A percentile compares a stretch with the other conserved stretches of the same genome.
Conservation (phyloP, 2,329 filamentous ascomycete genomes). For the Stagonosporopsis tanaceti region DNA sequence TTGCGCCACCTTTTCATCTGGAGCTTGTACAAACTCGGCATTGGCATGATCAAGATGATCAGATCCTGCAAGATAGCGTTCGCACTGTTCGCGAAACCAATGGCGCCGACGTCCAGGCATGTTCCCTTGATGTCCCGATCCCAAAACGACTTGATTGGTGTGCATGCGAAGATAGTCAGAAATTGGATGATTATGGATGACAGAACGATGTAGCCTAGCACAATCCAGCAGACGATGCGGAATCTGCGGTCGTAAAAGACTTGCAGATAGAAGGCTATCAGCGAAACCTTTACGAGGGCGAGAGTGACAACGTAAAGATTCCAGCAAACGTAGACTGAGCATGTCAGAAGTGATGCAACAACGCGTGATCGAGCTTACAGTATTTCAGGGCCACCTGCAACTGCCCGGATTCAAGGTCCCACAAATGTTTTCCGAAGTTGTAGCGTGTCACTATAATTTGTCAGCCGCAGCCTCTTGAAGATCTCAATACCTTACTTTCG, state of each 20-base stretch:
- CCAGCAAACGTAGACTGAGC: slow-evolving; percentile 29
- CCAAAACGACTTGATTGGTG: slow-evolving; percentile 32
- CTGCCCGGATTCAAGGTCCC: slow-evolving; percentile 10
- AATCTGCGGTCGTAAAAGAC: slow-evolving; percentile 32
- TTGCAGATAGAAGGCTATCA: slow-evolving; percentile 36
- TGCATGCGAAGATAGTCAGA: slow-evolving; percentile 32
- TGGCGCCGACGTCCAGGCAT: slow-evolving; percentile 29
- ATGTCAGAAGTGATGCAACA: background rate
- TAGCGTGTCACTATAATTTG: slow-evolving; percentile 24
- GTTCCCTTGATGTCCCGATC: slow-evolving; percentile 32
- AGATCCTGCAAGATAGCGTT: slow-evolving; percentile 32
- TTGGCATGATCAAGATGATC: slow-evolving; percentile 33
- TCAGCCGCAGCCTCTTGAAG: slow-evolving; percentile 4
- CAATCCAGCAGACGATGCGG: slow-evolving; percentile 20
- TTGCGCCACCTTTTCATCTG: slow-evolving; percentile 30
- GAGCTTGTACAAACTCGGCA: slow-evolving; percentile 26
- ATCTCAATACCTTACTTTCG: slow-evolving; percentile 24
- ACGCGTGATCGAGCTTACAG: background rate
- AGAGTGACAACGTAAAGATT: slow-evolving; percentile 29
- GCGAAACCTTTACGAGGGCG: slow-evolving; percentile 29
- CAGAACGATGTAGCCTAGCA: slow-evolving; percentile 24
- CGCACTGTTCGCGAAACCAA: slow-evolving; percentile 32
- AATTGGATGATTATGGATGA: slow-evolving; percentile 26
- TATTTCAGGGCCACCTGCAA: slow-evolving; percentile 7
- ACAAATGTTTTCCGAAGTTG: slow-evolving; percentile 35